Conservation (phyloP, 2,329 filamentous ascomycete genomes). For the Beauveria sp. region DNA sequence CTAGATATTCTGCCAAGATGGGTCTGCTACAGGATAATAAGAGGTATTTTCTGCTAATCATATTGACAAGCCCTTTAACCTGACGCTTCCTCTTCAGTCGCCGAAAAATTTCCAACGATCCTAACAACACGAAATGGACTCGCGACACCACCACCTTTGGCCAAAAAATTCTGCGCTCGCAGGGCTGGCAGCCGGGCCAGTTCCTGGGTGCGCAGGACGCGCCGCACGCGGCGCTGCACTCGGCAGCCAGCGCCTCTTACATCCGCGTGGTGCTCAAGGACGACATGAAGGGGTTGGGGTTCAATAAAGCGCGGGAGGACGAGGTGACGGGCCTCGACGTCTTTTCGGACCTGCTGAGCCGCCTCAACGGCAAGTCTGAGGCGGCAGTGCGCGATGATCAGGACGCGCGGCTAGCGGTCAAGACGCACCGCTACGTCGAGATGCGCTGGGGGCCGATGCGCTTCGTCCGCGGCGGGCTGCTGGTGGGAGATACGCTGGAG, state of each 20-base stretch:
- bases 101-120: conserved; percentile 76
- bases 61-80: neutral
- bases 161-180: conserved; percentile 77
- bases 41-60: neutral
- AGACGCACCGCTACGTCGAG: conserved; percentile 66
- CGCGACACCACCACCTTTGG: conserved; percentile 76
- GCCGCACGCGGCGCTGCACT: conserved; percentile 67
- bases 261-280: conserved; percentile 83
- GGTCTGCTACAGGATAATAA: conserved; percentile 9
- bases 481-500: conserved; percentile 50
- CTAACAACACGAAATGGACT: conserved; percentile 93
- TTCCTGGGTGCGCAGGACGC: conserved; percentile 73
- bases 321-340: conserved; percentile 79
- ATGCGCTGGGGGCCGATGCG: conserved; percentile 71
- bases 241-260: conserved; percentile 72
- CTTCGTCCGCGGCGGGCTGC: conserved; percentile 79
- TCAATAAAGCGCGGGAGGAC: conserved; percentile 65
- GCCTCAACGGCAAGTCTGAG: conserved; percentile 82
- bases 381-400: conserved; percentile 64
- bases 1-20: conserved; percentile 3
- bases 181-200: conserved; percentile 85
- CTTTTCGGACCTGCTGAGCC: conserved; percentile 77
- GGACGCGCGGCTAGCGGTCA: conserved; percentile 58
- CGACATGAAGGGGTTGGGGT: conserved; percentile 83
- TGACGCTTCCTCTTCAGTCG: conserved; percentile 19